Percentiles rank a stretch among this genome's conserved stretches.
Evolutionary conservation across 306 rosid genomes (phyloP).

Genomic region (Prunus salicina): DNA sequence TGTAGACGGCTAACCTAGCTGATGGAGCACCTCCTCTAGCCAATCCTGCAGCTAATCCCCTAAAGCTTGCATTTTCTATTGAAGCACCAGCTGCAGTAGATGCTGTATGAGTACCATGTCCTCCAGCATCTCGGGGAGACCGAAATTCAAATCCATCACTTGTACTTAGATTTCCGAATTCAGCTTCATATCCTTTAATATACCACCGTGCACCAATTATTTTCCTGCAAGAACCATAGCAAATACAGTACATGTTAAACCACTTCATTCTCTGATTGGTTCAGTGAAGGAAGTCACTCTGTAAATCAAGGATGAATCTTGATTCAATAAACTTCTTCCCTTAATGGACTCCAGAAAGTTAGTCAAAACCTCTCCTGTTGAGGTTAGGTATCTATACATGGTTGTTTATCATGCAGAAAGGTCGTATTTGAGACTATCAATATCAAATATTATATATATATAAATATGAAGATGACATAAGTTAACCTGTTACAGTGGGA

Average conservation of each 20-base stretch:
- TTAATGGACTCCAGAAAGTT: not conserved
- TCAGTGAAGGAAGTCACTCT: not conserved
- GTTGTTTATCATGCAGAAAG: not conserved
- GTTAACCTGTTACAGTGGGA: constrained; percentile 51
- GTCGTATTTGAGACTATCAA: not conserved
- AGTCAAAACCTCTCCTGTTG: not conserved
- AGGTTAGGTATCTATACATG: not conserved
- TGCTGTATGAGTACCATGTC: constrained; percentile 67
- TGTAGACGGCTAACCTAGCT: constrained; percentile 53
- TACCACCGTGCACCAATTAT: constrained; percentile 73
- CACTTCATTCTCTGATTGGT: not conserved
- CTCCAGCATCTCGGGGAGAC: constrained; percentile 53
- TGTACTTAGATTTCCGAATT: constrained; percentile 45
- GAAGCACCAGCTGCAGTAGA: constrained; percentile 56
- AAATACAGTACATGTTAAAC: not conserved
- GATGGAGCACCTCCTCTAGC: constrained; percentile 72
- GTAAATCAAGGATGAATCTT: not conserved
- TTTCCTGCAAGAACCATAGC: constrained; percentile 39
- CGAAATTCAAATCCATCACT: constrained; percentile 37
- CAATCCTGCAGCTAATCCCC: constrained; percentile 50
- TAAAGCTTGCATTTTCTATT: constrained; percentile 40
- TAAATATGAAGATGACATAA: not conserved
- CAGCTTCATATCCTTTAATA: constrained; percentile 64
- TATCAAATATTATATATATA: not conserved
- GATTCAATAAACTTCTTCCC: not conserved